phyloP scores from a whole-genome alignment of 106 monocot species.

The Vanilla planifolia region DNA sequence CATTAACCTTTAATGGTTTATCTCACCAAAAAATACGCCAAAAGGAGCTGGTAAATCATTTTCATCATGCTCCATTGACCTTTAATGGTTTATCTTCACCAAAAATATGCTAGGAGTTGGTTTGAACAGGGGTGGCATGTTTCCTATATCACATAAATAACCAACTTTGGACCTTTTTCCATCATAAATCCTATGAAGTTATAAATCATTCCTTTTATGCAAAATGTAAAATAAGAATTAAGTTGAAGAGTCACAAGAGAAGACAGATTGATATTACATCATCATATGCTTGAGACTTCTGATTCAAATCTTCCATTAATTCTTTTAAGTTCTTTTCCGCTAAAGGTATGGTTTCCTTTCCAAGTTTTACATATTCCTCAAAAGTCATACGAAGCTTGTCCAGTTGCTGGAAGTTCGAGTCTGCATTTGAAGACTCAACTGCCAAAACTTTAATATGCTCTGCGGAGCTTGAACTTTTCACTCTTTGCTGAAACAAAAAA shows the following conservation, averaged over 20 bases:
- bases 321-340: conserved; percentile 62
- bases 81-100: no score
- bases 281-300: conserved; percentile 81
- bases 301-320: conserved; percentile 50
- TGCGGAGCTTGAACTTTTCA: conserved; percentile 77
- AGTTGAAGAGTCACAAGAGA: neutral
- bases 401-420: conserved; percentile 78
- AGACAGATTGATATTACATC: conserved; percentile 51
- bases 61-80: no score
- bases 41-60: no score
- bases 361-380: conserved; percentile 89
- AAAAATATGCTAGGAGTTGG: no score
- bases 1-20: no score
- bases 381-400: conserved; percentile 79
- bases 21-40: no score
- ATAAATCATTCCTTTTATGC: neutral
- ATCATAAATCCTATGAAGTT: no score
- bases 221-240: neutral
- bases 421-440: conserved; percentile 74
- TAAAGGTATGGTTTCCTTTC: conserved; percentile 75
- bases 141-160: no score
- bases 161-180: no score
- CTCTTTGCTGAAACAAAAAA: conserved; percentile 76
- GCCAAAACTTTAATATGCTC: conserved; percentile 81
- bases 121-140: no score